Evolutionary conservation across 345 rosid species (phyloP).

Genomic region (Salix exigua): DNA sequence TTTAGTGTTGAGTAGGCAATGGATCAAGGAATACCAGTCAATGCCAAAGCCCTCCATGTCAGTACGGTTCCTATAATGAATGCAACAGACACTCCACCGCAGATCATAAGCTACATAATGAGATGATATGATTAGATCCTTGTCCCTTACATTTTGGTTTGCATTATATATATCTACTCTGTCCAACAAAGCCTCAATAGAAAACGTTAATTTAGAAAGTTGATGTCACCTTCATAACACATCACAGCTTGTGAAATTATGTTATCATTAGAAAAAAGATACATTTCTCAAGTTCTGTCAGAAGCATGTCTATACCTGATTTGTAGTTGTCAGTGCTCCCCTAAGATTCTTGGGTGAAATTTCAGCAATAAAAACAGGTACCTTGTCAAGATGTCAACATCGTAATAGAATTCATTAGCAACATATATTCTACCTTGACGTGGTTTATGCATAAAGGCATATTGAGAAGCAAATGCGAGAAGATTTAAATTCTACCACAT

Average conservation of each 20-base stretch:
- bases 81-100: slow-evolving; percentile 53
- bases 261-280: neutral
- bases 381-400: slow-evolving; percentile 29
- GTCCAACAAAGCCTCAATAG: too few species aligned
- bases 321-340: slow-evolving; percentile 69
- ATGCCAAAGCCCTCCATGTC: slow-evolving; percentile 69
- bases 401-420: too few species aligned
- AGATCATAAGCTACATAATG: slow-evolving; percentile 53
- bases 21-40: slow-evolving; percentile 44
- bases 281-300: neutral
- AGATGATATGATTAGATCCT: too few species aligned
- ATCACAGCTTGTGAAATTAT: too few species aligned
- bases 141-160: too few species aligned
- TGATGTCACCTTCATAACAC: too few species aligned
- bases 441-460: too few species aligned
- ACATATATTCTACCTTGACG: too few species aligned
- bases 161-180: too few species aligned
- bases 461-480: too few species aligned
- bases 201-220: too few species aligned
- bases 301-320: slow-evolving; percentile 35
- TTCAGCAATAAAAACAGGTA: slow-evolving; percentile 78
- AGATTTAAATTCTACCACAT: slow-evolving; percentile 42
- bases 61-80: slow-evolving; percentile 60
- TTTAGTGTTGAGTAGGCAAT: neutral
- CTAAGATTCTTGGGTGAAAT: slow-evolving; percentile 76